Conservation (phyloP, 2,329 filamentous ascomycete species). For the Metarhizium album region DNA sequence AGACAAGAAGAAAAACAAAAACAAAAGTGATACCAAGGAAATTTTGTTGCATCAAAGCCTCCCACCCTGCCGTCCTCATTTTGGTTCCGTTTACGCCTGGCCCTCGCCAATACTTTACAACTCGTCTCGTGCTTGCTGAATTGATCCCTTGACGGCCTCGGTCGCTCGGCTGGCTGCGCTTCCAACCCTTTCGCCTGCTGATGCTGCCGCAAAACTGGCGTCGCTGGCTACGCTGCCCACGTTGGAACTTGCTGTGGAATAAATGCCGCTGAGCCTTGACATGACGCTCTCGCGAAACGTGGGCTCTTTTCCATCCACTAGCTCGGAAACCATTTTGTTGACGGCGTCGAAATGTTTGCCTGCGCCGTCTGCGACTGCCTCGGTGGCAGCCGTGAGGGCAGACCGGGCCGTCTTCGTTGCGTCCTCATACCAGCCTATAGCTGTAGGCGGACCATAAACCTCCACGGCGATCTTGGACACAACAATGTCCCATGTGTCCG, state of each 20-base stretch:
- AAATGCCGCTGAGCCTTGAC: constrained; percentile 58
- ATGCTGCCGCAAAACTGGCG: constrained; percentile 22
- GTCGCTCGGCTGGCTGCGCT: constrained; percentile 30
- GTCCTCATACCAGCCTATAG: constrained; percentile 44
- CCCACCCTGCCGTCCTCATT: background rate
- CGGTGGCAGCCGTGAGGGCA: constrained; percentile 51
- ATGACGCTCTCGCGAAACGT: constrained; percentile 75
- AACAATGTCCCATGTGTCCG: constrained; percentile 28
- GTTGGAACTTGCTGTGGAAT: constrained; percentile 54
- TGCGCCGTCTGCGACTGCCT: constrained; percentile 37
- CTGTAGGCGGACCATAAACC: constrained; percentile 56
- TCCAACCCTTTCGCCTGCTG: constrained; percentile 23
- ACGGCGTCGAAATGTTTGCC: constrained; percentile 58
- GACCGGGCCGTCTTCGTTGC: constrained; percentile 37
- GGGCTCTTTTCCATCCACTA: constrained; percentile 67
- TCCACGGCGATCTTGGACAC: constrained; percentile 56
- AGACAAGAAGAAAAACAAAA: no score
- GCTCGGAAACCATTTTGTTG: constrained; percentile 62
- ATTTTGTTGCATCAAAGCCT: background rate
- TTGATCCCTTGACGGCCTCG: constrained; percentile 30
- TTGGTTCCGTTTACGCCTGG: background rate
- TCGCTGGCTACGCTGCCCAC: constrained; percentile 32
- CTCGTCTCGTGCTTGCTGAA: constrained; percentile 28
- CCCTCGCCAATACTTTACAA: constrained; percentile 20
- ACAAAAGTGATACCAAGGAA: background rate